A percentile compares a stretch with the other conserved stretches of the same genome.
phyloP scores from a whole-genome alignment of 176 grass and related monocot genomes.

The Ananas comosus region DNA sequence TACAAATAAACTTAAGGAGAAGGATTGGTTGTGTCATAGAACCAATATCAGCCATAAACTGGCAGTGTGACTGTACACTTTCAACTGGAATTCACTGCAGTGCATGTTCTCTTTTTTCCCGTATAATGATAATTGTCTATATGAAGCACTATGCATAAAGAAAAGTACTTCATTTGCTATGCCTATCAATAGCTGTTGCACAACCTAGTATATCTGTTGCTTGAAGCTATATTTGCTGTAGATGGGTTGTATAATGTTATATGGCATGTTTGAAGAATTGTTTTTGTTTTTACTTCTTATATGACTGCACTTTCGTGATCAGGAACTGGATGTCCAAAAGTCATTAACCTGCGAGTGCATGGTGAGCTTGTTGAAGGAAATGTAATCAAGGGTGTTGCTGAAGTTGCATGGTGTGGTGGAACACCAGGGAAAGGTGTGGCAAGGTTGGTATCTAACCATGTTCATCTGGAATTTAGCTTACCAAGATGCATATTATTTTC shows the following conservation, averaged over 20 bases:
- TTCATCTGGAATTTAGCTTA: background rate
- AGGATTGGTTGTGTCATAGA: too few relatives aligned
- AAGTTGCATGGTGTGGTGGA: slow-evolving; percentile 96
- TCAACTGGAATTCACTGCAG: too few relatives aligned
- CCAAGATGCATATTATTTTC: background rate
- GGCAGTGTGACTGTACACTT: too few relatives aligned
- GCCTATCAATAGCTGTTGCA: too few relatives aligned
- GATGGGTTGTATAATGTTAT: background rate
- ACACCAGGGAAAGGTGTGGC: slow-evolving; percentile 68
- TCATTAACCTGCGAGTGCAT: slow-evolving; percentile 55
- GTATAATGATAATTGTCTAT: too few relatives aligned
- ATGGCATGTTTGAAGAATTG: background rate
- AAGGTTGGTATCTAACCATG: slow-evolving; percentile 43
- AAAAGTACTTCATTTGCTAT: too few relatives aligned
- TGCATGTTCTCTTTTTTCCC: too few relatives aligned
- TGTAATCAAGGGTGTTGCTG: slow-evolving; percentile 56
- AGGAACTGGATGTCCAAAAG: slow-evolving; percentile 95
- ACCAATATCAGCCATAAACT: too few relatives aligned
- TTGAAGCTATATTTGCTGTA: background rate
- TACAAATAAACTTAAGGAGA: too few relatives aligned
- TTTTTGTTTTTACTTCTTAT: background rate
- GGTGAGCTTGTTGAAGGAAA: slow-evolving; percentile 96
- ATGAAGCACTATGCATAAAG: too few relatives aligned
- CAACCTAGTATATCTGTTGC: background rate
- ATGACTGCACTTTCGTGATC: slow-evolving; percentile 23